A percentile compares a stretch with the other conserved stretches of the same genome.
phyloP scores from a whole-genome alignment of 805 yeast species.

The Lipomyces chichibuensis region DNA sequence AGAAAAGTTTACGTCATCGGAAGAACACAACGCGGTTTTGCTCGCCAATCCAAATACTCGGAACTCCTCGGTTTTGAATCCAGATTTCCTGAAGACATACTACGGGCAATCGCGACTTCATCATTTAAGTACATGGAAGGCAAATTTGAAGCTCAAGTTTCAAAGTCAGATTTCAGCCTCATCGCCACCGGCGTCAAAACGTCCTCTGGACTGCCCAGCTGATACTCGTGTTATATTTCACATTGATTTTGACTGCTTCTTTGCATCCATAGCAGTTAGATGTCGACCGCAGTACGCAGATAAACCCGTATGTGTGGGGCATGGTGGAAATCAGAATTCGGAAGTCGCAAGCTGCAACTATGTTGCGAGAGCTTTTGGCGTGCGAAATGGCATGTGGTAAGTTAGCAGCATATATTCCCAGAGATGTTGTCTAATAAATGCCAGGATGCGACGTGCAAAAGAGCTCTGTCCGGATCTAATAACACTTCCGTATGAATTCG shows the following conservation, averaged over 20 bases:
- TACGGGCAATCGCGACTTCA: constrained; percentile 84
- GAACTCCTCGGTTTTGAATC: constrained; percentile 67
- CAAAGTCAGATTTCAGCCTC: constrained; percentile 43
- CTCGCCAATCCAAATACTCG: constrained; percentile 24
- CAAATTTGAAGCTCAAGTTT: constrained; percentile 67
- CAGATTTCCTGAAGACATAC: constrained; percentile 70
- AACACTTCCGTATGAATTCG: constrained; percentile 72
- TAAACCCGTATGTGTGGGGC: constrained; percentile 65
- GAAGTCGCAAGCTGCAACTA: constrained; percentile 94
- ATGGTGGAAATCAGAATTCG: constrained; percentile 53
- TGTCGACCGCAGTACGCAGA: constrained; percentile 58
- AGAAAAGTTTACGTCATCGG: not conserved
- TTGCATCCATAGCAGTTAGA: constrained; percentile 80
- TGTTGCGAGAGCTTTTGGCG: constrained; percentile 72
- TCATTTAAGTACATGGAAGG: constrained; percentile 85
- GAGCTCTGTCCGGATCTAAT: constrained; percentile 65
- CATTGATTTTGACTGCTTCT: constrained; percentile 92
- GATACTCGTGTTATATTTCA: constrained; percentile 58
- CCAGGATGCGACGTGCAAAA: constrained; percentile 62
- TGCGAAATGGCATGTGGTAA: constrained; percentile 81
- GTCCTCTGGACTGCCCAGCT: constrained; percentile 38
- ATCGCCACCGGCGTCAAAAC: not conserved
- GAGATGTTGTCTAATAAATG: not conserved
- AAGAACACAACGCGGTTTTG: constrained; percentile 14
- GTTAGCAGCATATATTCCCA: not conserved